Percentiles rank a stretch among this genome's conserved stretches.
Conservation (phyloP, 2,329 filamentous ascomycete genomes). For the Xylaria sp. region DNA sequence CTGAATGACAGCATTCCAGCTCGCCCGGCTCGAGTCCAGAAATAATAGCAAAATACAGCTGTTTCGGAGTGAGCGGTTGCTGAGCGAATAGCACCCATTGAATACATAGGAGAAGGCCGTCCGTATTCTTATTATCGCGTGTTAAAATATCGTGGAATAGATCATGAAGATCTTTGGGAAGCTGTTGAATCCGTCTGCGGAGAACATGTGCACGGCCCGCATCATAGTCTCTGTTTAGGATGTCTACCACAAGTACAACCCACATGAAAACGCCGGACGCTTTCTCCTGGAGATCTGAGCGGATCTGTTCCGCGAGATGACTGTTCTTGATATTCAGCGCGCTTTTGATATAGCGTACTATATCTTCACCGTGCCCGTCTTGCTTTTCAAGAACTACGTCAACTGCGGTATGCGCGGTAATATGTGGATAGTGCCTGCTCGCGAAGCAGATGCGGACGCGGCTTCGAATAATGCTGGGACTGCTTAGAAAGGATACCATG, state of each 20-base stretch:
- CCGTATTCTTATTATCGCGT: background rate
- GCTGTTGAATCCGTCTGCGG: constrained; percentile 1
- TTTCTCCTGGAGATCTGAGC: constrained; percentile 22
- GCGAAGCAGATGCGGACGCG: constrained; percentile 56
- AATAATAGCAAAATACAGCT: constrained; percentile 29
- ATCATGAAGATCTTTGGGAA: constrained; percentile 25
- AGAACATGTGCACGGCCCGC: background rate
- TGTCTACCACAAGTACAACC: constrained; percentile 30
- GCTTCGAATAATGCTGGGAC: constrained; percentile 44
- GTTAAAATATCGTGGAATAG: constrained; percentile 30
- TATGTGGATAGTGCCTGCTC: constrained; percentile 51
- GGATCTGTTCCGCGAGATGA: constrained; percentile 10
- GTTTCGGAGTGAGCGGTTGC: constrained; percentile 13
- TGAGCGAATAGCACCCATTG: constrained; percentile 30
- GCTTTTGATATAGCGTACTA: constrained; percentile 15
- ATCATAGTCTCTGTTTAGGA: constrained; percentile 29
- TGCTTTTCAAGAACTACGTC: constrained; percentile 26
- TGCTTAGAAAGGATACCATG: constrained; percentile 58
- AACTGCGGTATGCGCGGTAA: constrained; percentile 45
- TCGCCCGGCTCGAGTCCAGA: constrained; percentile 5
- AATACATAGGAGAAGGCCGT: constrained; percentile 26
- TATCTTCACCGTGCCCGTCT: constrained; percentile 22
- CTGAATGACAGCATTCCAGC: background rate
- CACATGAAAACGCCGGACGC: constrained; percentile 35
- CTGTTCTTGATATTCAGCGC: constrained; percentile 1